Evolutionary conservation across 805 yeast species (phyloP).

Genomic region (Candida gorgasii): DNA sequence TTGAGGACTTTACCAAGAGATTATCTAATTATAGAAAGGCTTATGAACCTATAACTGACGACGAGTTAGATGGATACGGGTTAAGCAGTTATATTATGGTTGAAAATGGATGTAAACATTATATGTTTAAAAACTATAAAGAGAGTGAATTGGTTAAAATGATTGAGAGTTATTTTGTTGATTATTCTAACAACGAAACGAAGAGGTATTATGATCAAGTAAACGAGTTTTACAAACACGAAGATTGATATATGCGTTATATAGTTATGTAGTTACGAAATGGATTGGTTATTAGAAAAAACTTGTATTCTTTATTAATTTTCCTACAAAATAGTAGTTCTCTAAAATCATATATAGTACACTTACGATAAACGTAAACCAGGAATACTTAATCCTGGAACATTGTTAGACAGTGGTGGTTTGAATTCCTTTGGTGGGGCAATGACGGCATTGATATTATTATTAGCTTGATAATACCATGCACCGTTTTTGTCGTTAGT

Average conservation of each 20-base stretch:
- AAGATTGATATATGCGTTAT: not conserved
- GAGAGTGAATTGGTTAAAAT: conserved; percentile 11
- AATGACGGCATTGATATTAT: conserved; percentile 44
- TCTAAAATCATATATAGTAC: no score
- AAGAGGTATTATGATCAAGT: conserved; percentile 27
- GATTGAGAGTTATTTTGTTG: conserved; percentile 11
- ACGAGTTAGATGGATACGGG: conserved; percentile 23
- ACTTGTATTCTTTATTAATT: not conserved
- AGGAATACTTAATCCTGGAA: conserved; percentile 21
- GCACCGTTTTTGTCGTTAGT: conserved; percentile 53
- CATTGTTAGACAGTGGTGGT: conserved; percentile 1
- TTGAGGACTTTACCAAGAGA: conserved; percentile 60
- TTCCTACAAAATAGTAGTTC: not conserved
- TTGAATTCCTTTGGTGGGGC: conserved; percentile 20
- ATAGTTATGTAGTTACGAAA: conserved; percentile 1
- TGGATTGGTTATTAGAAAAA: not conserved
- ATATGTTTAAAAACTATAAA: conserved; percentile 10
- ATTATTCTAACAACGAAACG: conserved; percentile 25
- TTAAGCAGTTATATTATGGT: conserved; percentile 25
- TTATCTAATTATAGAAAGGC: conserved; percentile 49
- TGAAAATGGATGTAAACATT: conserved; percentile 29
- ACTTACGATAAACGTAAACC: conserved; percentile 24
- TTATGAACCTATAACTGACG: conserved; percentile 29
- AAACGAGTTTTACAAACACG: conserved; percentile 21
- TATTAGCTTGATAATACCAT: conserved; percentile 49